A percentile compares a stretch with the other conserved stretches of the same genome.
Evolutionary conservation across 1,284 basidiomycete species (phyloP).

Genomic region (Cryptococcus maquisensis): DNA sequence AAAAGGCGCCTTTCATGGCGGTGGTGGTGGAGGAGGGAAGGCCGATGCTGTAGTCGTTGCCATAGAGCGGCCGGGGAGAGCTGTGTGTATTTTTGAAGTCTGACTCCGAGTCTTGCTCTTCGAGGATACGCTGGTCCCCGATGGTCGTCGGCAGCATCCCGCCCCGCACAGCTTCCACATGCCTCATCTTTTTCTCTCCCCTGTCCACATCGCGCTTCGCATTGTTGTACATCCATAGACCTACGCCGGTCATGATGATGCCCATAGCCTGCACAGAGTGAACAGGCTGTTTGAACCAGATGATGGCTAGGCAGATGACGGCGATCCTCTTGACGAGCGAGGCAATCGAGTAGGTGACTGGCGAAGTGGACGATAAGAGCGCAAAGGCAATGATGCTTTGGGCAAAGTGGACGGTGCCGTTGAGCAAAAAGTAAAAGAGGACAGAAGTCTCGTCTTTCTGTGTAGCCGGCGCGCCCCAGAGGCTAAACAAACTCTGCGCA

Average conservation of each 20-base stretch:
- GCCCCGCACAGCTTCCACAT: conserved; percentile 74
- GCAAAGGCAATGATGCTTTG: conserved; percentile 98
- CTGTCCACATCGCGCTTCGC: conserved; percentile 88
- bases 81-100: conserved; percentile 18
- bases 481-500: conserved; percentile 61
- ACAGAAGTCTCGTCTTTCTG: conserved; percentile 26
- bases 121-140: conserved; percentile 36
- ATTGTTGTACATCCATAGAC: conserved; percentile 93
- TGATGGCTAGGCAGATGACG: conserved; percentile 94
- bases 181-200: conserved; percentile 79
- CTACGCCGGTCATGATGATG: conserved; percentile 82
- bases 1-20: conserved; percentile 20
- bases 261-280: conserved; percentile 79
- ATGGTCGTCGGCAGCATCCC: conserved; percentile 43
- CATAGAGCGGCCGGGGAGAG: conserved; percentile 38
- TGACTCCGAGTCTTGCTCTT: conserved; percentile 15
- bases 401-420: conserved; percentile 92
- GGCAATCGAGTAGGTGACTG: conserved; percentile 98
- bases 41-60: conserved; percentile 8
- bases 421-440: conserved; percentile 74
- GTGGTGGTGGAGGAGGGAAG: conserved; percentile 28
- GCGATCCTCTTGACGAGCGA: conserved; percentile 96
- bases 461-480: conserved; percentile 22
- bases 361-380: conserved; percentile 90
- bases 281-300: conserved; percentile 91